These are phyloP conservation scores for Solanum piurae DNA, from an alignment of 257 asterid species.

Conservation along the genomic window DNA sequence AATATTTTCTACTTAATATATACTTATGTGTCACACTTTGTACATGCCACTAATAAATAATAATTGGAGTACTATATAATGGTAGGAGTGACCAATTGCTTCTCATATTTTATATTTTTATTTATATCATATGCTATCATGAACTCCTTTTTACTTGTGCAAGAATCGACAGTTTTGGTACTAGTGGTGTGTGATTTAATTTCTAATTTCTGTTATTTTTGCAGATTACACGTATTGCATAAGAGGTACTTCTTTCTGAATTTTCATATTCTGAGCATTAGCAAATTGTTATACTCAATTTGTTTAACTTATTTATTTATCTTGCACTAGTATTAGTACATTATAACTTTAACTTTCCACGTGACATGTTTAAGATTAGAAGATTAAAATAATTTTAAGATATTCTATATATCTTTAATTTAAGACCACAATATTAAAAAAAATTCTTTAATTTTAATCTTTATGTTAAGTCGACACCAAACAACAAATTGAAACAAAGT, in stretches of 20 bases:
- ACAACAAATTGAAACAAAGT: no score
- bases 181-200: not conserved
- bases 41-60: not conserved
- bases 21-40: not conserved
- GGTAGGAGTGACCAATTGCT: not conserved
- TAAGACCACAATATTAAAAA: no score
- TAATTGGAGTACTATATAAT: not conserved
- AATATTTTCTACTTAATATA: not conserved
- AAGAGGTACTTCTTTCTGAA: not conserved
- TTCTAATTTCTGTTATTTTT: not conserved
- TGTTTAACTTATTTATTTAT: no score
- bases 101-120: not conserved
- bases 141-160: not conserved
- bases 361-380: no score
- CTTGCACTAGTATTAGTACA: no score
- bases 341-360: no score
- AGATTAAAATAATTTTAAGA: no score
- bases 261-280: not conserved
- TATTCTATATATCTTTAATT: no score
- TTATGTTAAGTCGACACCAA: no score
- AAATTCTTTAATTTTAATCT: no score
- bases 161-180: not conserved
- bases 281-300: not conserved
- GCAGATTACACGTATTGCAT: not conserved
- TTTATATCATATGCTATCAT: not conserved